Evolutionary conservation across 140 eudicot species (phyloP).

Genomic region (Flaveria floridana): DNA sequence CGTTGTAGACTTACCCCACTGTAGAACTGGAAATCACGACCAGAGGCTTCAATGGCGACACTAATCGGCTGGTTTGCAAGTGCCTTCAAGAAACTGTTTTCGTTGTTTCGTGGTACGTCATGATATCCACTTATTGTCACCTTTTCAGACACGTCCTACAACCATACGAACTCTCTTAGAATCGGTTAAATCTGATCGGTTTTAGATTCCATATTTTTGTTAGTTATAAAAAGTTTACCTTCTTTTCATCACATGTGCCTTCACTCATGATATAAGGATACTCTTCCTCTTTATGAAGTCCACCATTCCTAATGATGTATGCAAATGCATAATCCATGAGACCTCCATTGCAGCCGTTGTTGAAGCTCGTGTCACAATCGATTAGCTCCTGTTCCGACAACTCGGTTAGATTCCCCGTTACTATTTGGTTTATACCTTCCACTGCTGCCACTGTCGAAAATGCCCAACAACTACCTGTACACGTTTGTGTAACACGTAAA

Average conservation of each 20-base stretch:
- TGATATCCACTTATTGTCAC: conserved; percentile 55
- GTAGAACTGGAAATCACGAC: conserved; percentile 72
- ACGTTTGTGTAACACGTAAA: background rate
- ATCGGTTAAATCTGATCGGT: background rate
- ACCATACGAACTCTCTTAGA: background rate
- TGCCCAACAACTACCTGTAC: conserved; percentile 54
- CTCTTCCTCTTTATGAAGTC: conserved; percentile 64
- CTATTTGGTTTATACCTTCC: conserved; percentile 69
- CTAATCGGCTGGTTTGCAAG: conserved; percentile 70
- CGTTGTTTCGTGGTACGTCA: conserved; percentile 55
- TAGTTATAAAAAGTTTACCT: conserved; percentile 27
- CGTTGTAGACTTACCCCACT: conserved; percentile 49
- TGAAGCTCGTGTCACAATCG: conserved; percentile 57
- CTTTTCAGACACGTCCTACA: conserved; percentile 44
- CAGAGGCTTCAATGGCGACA: conserved; percentile 63
- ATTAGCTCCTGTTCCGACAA: conserved; percentile 60
- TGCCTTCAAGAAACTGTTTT: conserved; percentile 58
- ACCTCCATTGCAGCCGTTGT: conserved; percentile 71
- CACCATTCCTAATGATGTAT: conserved; percentile 44
- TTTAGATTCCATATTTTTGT: background rate
- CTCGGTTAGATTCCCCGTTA: conserved; percentile 54
- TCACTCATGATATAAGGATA: conserved; percentile 69
- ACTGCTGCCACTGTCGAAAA: conserved; percentile 67
- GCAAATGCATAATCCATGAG: conserved; percentile 60
- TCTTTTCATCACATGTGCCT: conserved; percentile 61